Evolutionary conservation across 129 eudicot species (phyloP).

Genomic region (Lactuca sativa): DNA sequence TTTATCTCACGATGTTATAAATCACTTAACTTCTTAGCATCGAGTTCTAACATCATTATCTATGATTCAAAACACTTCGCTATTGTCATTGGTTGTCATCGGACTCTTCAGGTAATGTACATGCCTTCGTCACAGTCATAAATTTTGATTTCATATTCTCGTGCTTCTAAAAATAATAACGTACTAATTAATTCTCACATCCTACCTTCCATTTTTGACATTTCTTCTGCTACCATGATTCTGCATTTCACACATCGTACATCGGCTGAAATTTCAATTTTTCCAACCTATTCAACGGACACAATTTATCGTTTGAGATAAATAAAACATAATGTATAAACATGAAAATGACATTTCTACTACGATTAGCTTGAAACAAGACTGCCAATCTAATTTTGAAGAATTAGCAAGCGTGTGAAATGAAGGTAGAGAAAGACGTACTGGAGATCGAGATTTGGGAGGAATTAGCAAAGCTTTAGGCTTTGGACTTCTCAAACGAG

Average conservation of each 20-base stretch:
- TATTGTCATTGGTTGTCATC: neutral
- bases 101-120: neutral
- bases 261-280: neutral
- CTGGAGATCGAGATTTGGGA: neutral
- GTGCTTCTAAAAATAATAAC: neutral
- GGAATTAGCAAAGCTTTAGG: neutral
- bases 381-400: neutral
- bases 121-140: neutral
- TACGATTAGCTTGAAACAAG: neutral
- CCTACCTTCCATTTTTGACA: constrained; percentile 4
- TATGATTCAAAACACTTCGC: neutral
- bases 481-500: constrained; percentile 1
- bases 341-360: neutral
- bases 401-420: neutral
- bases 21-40: neutral
- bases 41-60: neutral
- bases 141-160: neutral
- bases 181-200: neutral
- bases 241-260: neutral
- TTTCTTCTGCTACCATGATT: neutral
- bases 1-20: neutral
- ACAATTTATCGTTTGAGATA: neutral
- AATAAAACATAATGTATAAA: neutral
- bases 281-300: neutral
- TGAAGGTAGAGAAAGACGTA: neutral